Evolutionary conservation across 345 rosid species (phyloP).

Genomic region (Hevea brasiliensis): DNA sequence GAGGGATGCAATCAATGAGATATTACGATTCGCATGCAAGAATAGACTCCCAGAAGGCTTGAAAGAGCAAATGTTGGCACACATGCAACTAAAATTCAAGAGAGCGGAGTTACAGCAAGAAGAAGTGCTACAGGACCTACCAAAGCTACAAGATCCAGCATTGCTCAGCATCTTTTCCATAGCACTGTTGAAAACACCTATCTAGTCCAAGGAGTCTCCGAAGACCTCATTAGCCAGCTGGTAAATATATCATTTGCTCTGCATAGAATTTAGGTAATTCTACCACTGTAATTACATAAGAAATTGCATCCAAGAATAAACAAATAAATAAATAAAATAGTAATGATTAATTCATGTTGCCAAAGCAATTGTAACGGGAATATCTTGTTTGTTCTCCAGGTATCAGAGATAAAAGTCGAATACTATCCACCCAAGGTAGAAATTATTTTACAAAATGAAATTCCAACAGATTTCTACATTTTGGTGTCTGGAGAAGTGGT

Average conservation of each 20-base stretch:
- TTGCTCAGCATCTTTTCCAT: constrained; percentile 74
- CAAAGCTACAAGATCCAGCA: constrained; percentile 89
- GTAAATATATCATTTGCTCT: constrained; percentile 33
- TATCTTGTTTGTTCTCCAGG: constrained; percentile 38
- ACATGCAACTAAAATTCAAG: constrained; percentile 89
- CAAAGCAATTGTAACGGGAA: background rate
- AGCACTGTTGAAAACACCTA: constrained; percentile 53
- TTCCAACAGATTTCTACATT: constrained; percentile 87
- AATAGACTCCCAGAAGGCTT: constrained; percentile 77
- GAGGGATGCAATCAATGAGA: constrained; percentile 79
- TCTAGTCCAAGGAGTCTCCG: constrained; percentile 70
- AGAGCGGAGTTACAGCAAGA: constrained; percentile 84
- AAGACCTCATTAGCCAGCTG: constrained; percentile 70
- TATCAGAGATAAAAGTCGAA: constrained; percentile 80
- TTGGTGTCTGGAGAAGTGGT: constrained; percentile 92
- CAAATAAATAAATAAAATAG: background rate
- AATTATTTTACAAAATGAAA: constrained; percentile 79
- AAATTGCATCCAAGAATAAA: background rate
- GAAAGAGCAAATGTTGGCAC: constrained; percentile 89
- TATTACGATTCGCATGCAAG: constrained; percentile 74
- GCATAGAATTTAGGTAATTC: background rate
- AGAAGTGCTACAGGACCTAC: constrained; percentile 73
- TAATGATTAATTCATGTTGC: background rate
- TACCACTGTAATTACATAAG: background rate
- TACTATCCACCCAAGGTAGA: constrained; percentile 93